Evolutionary conservation across 495 filamentous ascomycete species (phyloP).

Genomic region (Penicillium ochrochloron): DNA sequence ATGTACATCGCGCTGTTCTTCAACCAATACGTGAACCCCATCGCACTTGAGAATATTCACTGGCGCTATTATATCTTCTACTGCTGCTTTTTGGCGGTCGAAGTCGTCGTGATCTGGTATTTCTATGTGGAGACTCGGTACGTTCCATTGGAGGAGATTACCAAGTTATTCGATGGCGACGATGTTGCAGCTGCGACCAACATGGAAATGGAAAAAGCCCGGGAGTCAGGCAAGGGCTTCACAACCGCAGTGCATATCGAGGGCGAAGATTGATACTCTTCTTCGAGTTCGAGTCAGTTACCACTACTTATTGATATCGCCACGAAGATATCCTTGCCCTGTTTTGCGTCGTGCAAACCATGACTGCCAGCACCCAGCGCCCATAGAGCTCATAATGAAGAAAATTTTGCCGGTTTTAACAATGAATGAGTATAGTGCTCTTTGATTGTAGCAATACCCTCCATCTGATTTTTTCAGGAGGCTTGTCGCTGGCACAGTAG

Average conservation of each 20-base stretch:
- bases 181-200: conserved; percentile 41
- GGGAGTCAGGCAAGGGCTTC: conserved; percentile 15
- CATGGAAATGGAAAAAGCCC: conserved; percentile 33
- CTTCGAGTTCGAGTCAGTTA: neutral
- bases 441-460: too few species aligned
- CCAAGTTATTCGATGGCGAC: conserved; percentile 63
- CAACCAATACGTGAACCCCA: conserved; percentile 62
- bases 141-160: conserved; percentile 68
- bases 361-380: too few species aligned
- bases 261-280: neutral
- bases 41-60: conserved; percentile 58
- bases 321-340: neutral
- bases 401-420: too few species aligned
- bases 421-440: too few species aligned
- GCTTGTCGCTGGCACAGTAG: too few species aligned
- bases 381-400: too few species aligned
- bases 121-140: conserved; percentile 70
- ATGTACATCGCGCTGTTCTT: conserved; percentile 60
- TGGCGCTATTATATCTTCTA: conserved; percentile 70
- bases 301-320: neutral
- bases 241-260: neutral
- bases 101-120: conserved; percentile 64
- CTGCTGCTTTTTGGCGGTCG: conserved; percentile 63
- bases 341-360: too few species aligned
- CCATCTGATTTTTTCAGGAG: too few species aligned